Evolutionary conservation across 495 filamentous ascomycete genomes (phyloP).

Genomic region (Letharia columbiana): DNA sequence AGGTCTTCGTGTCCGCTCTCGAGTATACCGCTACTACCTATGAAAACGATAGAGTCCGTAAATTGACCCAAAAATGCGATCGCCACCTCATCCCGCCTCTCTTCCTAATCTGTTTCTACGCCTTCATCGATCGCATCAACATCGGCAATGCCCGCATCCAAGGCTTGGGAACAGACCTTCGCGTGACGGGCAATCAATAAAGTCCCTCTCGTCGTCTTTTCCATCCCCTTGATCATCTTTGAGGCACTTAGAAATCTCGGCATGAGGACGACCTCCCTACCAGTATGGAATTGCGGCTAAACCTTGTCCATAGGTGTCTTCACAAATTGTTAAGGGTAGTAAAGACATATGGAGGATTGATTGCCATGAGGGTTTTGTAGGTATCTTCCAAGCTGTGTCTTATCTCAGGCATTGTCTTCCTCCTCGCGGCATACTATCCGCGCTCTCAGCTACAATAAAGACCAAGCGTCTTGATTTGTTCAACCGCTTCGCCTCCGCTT

Average conservation of each 20-base stretch:
- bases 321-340: slow-evolving; percentile 28
- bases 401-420: slow-evolving; percentile 29
- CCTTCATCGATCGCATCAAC: slow-evolving; percentile 43
- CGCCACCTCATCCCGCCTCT: neutral
- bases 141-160: slow-evolving; percentile 53
- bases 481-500: slow-evolving; percentile 29
- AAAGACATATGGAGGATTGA: slow-evolving; percentile 50
- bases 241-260: slow-evolving; percentile 37
- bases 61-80: no score
- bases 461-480: slow-evolving; percentile 31
- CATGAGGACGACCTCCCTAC: slow-evolving; percentile 61
- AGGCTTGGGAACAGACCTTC: slow-evolving; percentile 48
- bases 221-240: slow-evolving; percentile 54
- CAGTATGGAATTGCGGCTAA: slow-evolving; percentile 50
- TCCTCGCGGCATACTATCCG: slow-evolving; percentile 28
- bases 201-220: slow-evolving; percentile 53
- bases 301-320: slow-evolving; percentile 30
- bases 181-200: slow-evolving; percentile 36
- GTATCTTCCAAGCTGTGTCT: slow-evolving; percentile 28
- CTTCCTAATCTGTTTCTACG: neutral
- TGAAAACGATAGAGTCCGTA: no score
- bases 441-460: slow-evolving; percentile 30
- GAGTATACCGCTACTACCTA: no score
- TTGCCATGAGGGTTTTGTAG: slow-evolving; percentile 61
- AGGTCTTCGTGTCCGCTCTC: no score